Evolutionary conservation across 2,329 filamentous ascomycete genomes (phyloP), one percentile per base, ranked within the genome.

Genomic region (Lasiodiplodia hormozganensis): DNA sequence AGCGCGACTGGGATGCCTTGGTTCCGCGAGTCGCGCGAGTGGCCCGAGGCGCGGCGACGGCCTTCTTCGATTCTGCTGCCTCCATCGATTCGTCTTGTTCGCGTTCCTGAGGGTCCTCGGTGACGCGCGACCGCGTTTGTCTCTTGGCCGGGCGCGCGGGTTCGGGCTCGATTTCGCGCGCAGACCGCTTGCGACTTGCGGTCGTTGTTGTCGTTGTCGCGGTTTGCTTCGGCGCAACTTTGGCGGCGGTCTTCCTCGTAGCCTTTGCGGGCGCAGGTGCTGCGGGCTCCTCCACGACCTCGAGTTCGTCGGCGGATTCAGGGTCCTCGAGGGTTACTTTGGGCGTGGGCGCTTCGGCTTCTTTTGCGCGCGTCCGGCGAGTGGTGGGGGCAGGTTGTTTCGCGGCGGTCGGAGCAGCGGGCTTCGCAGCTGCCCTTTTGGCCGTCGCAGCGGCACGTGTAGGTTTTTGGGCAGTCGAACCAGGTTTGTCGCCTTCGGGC

Each of bases 311-410:
- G n/a, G 18, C n/a, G 47, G 25, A 31, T n/a, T 58, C 65, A 23
- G 40, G 4, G 14, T 60, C 40, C 40, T 67, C 54, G 47, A 34
- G 31, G 31, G 31, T 34, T 7, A 34, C 8, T 10, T 34, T 34
- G 2, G 31, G 31, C 28, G 49, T 56, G 18, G 34, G 52, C 36
- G 62, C 21, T 23, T 67, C 68, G 36, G 56, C 16, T n/a, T 62
- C 68, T 47, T 69, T 67, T 56, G 53, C 62, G 52, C 62, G 52
- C 23, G 68, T 69, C n/a, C 51, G 54, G 53, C 68, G 62, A 4
- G 68, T 54, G 12, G 68, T 36, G 11, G 67, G 53, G 11, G 65
- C 65, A 36, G 66, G 18, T 23, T 57, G 21, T 28, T 68, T 68
- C 16, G 67, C 38, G 40, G 67, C 23, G 7, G 51, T 5, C 52